Evolutionary conservation across 2,329 filamentous ascomycete genomes (phyloP).

Genomic region (Fusarium protoensiforme): DNA sequence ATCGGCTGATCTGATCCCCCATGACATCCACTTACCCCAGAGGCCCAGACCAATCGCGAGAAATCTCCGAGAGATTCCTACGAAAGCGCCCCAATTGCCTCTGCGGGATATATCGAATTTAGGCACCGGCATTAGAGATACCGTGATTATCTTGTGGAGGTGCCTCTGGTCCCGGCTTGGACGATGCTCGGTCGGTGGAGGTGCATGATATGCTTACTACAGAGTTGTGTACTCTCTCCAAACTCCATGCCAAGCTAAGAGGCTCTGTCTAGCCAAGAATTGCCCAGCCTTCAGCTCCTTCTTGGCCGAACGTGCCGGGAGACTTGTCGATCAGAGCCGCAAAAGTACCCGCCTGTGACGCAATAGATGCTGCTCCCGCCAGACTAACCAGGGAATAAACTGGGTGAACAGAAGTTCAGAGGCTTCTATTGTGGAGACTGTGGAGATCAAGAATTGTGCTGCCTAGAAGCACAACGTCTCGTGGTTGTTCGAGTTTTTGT

Average conservation of each 20-base stretch:
- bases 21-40: background rate
- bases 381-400: slow-evolving; percentile 2
- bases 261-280: background rate
- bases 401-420: background rate
- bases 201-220: background rate
- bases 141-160: background rate
- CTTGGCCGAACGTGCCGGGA: background rate
- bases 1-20: background rate
- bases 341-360: background rate
- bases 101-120: background rate
- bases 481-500: background rate
- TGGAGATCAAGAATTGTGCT: slow-evolving; percentile 6
- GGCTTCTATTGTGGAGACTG: background rate
- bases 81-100: background rate
- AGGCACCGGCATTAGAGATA: background rate
- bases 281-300: background rate
- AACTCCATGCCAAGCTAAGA: background rate
- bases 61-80: background rate
- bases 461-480: background rate
- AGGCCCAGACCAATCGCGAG: background rate
- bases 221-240: background rate
- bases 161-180: background rate
- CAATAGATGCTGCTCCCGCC: background rate
- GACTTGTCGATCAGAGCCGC: background rate
- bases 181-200: background rate